Percentiles rank a stretch among this genome's conserved stretches.
phyloP scores from a whole-genome alignment of 305 asterid species.

The Coffea humblotiana region DNA sequence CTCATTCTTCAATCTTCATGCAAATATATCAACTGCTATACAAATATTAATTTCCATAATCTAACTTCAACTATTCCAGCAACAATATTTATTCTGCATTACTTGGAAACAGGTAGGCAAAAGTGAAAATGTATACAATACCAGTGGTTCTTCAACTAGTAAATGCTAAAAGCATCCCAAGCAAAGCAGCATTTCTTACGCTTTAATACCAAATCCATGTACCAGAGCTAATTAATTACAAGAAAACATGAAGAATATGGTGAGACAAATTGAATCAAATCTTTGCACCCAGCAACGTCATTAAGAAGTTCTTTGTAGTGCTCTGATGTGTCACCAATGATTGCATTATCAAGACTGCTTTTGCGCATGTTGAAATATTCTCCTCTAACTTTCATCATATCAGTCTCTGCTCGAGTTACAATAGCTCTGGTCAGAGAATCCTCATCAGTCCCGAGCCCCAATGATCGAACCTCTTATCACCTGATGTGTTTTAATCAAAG shows the following conservation, averaged over 20 bases:
- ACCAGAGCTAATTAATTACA: background rate
- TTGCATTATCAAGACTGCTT: conserved; percentile 52
- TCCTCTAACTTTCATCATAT: conserved; percentile 55
- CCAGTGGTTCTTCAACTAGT: background rate
- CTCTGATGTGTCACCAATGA: conserved; percentile 73
- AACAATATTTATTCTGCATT: background rate
- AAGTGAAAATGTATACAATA: background rate
- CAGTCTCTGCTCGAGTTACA: conserved; percentile 66
- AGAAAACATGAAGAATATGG: background rate
- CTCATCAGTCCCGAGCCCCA: conserved; percentile 81
- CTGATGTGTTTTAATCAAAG: conserved; percentile 25
- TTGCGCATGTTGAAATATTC: conserved; percentile 47
- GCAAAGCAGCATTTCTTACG: background rate
- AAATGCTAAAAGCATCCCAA: background rate
- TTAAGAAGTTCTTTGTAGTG: conserved; percentile 64
- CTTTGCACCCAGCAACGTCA: conserved; percentile 68
- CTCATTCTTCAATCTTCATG: too few species aligned
- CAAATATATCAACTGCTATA: too few species aligned
- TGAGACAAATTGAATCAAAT: conserved; percentile 11
- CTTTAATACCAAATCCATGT: background rate
- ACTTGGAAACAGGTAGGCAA: background rate
- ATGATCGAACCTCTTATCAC: conserved; percentile 52
- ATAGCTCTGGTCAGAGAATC: conserved; percentile 65
- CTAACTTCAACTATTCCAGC: too few species aligned
- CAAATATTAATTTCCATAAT: too few species aligned